phyloP scores from a whole-genome alignment of 2,329 filamentous ascomycete species.

The Coniochaeta sp. region DNA sequence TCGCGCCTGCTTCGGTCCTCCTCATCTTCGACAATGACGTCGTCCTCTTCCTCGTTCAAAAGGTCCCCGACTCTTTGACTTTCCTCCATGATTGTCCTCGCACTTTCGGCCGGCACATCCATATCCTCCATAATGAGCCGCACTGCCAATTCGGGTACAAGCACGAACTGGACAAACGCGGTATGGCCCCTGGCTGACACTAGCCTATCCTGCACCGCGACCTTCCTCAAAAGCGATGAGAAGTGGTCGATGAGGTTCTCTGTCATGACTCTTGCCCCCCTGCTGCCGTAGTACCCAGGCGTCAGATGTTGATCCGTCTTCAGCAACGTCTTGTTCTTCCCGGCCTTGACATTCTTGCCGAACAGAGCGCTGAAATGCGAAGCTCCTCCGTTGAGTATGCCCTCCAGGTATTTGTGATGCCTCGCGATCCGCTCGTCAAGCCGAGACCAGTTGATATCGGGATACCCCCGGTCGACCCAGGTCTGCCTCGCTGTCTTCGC shows the following conservation, averaged over 20 bases:
- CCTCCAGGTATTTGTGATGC: constrained; percentile 48
- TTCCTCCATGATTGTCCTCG: constrained; percentile 52
- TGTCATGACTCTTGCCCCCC: constrained; percentile 65
- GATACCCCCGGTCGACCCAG: constrained; percentile 53
- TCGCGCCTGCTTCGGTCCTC: constrained; percentile 2
- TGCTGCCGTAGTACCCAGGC: constrained; percentile 78
- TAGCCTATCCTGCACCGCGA: constrained; percentile 56
- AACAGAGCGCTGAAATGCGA: constrained; percentile 57
- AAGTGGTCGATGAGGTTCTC: constrained; percentile 59
- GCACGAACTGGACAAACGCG: constrained; percentile 63
- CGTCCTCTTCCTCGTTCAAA: constrained; percentile 57
- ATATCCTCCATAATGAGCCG: constrained; percentile 51
- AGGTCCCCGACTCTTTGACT: constrained; percentile 62
- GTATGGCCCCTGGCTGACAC: constrained; percentile 60
- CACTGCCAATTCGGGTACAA: constrained; percentile 65
- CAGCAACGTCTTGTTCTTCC: constrained; percentile 52
- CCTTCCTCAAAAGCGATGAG: constrained; percentile 50
- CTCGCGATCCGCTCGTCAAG: constrained; percentile 51
- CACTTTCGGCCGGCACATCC: constrained; percentile 31
- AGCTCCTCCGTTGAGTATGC: constrained; percentile 49
- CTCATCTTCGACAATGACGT: constrained; percentile 32
- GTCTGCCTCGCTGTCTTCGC: constrained; percentile 40
- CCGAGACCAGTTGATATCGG: constrained; percentile 59
- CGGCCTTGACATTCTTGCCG: constrained; percentile 44
- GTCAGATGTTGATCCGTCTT: constrained; percentile 51